phyloP scores from a whole-genome alignment of 2,329 filamentous ascomycete genomes.

The Fusarium sp. region DNA sequence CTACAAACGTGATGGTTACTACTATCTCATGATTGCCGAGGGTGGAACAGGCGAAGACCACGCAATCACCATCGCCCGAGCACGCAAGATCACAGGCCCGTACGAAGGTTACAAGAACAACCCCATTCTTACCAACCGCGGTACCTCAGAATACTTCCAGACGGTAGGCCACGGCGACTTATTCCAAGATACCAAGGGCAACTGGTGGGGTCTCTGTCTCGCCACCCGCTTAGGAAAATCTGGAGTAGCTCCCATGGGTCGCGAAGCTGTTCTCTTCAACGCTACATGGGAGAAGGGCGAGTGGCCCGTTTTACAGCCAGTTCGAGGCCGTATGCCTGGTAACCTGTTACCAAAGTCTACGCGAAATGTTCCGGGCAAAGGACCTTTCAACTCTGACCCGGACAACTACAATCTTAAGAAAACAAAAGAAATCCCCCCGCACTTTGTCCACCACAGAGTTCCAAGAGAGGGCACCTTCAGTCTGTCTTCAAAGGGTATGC shows the following conservation, averaged over 20 bases:
- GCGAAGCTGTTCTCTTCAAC: slow-evolving; percentile 61
- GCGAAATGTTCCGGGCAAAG: slow-evolving; percentile 5
- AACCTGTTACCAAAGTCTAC: slow-evolving; percentile 19
- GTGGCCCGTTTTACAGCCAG: slow-evolving; percentile 60
- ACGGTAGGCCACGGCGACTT: slow-evolving; percentile 52
- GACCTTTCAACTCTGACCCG: slow-evolving; percentile 23
- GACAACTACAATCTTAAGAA: slow-evolving; percentile 18
- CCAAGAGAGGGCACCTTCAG: slow-evolving; percentile 7
- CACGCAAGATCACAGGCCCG: slow-evolving; percentile 53
- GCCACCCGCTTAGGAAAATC: slow-evolving; percentile 41
- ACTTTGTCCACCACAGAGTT: slow-evolving; percentile 30
- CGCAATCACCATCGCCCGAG: slow-evolving; percentile 54
- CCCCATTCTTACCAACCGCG: slow-evolving; percentile 55
- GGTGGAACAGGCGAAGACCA: slow-evolving; percentile 59
- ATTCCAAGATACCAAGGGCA: slow-evolving; percentile 52
- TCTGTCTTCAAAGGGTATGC: slow-evolving; percentile 10
- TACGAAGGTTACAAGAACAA: slow-evolving; percentile 55
- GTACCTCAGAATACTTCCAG: slow-evolving; percentile 51
- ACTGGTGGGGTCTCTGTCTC: slow-evolving; percentile 63
- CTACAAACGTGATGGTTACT: slow-evolving; percentile 56
- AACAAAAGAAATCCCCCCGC: neutral
- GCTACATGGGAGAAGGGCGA: slow-evolving; percentile 63
- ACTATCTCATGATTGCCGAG: slow-evolving; percentile 61
- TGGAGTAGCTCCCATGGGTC: slow-evolving; percentile 59
- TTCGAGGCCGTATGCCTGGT: slow-evolving; percentile 52